Percentiles rank a stretch among this genome's conserved stretches.
These are phyloP conservation scores for Leptographium radiaticola DNA, from an alignment of 2,329 filamentous ascomycete genomes.

Conservation along the genomic window DNA sequence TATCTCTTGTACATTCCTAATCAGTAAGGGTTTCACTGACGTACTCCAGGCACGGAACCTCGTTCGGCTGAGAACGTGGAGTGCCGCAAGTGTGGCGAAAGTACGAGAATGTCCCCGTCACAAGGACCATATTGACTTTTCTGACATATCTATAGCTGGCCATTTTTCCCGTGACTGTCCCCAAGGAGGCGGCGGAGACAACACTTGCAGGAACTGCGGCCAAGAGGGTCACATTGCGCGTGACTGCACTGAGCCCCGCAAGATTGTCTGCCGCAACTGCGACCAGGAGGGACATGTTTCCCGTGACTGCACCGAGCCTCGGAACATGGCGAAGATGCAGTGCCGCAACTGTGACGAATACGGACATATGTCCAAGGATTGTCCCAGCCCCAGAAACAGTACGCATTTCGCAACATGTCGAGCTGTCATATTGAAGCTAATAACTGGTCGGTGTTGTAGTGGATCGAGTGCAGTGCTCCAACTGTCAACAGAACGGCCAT, in stretches of 20 bases:
- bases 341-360: constrained; percentile 47
- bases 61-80: constrained; percentile 50
- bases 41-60: constrained; percentile 32
- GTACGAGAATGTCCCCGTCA: constrained; percentile 24
- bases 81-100: constrained; percentile 51
- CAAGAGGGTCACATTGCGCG: constrained; percentile 46
- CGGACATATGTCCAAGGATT: constrained; percentile 34
- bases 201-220: constrained; percentile 50
- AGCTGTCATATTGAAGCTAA: constrained; percentile 1
- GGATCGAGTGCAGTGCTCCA: constrained; percentile 43
- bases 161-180: constrained; percentile 54
- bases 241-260: constrained; percentile 42
- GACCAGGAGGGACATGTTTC: constrained; percentile 44
- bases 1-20: neutral
- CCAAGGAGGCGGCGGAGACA: constrained; percentile 39
- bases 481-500: constrained; percentile 38
- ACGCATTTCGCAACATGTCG: constrained; percentile 12
- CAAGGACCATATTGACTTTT: neutral
- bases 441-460: constrained; percentile 13
- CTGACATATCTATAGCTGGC: constrained; percentile 29
- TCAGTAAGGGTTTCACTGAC: constrained; percentile 23
- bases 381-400: constrained; percentile 44
- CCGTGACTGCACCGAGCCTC: constrained; percentile 44
- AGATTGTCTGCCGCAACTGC: constrained; percentile 45
- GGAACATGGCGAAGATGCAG: constrained; percentile 32